These are phyloP conservation scores for Bryoglossum gracile DNA, from an alignment of 495 filamentous ascomycete genomes.

Conservation along the genomic window DNA sequence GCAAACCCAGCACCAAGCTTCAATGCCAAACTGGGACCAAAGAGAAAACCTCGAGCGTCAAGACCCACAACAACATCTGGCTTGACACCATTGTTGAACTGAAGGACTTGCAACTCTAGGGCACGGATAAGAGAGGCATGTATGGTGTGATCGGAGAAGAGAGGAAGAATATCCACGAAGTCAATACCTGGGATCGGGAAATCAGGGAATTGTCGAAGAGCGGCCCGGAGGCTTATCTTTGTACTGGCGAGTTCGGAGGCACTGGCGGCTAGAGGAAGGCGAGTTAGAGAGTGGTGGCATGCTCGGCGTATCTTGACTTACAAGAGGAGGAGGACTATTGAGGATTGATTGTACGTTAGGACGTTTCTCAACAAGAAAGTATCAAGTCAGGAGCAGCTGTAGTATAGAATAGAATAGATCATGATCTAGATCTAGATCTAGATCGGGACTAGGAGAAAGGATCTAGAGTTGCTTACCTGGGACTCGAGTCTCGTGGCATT, in stretches of 20 bases:
- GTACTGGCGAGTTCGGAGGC: slow-evolving; percentile 86
- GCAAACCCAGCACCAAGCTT: slow-evolving; percentile 84
- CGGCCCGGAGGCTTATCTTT: slow-evolving; percentile 61
- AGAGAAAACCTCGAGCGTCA: slow-evolving; percentile 92
- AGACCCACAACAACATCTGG: slow-evolving; percentile 90
- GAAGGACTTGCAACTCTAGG: slow-evolving; percentile 73
- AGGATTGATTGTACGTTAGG: no score
- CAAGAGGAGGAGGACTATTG: no score
- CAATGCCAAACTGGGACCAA: slow-evolving; percentile 85
- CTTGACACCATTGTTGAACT: slow-evolving; percentile 43
- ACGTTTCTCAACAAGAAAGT: no score
- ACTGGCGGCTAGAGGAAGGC: slow-evolving; percentile 59
- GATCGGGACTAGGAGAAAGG: no score
- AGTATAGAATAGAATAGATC: no score
- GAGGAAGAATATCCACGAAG: slow-evolving; percentile 97
- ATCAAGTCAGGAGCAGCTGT: no score
- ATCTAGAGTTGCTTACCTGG: no score
- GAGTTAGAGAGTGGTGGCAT: slow-evolving; percentile 23
- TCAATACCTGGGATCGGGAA: slow-evolving; percentile 92
- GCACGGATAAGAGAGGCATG: slow-evolving; percentile 76
- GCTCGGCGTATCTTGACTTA: no score
- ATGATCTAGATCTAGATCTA: no score
- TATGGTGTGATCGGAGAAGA: slow-evolving; percentile 74
- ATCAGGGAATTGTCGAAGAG: slow-evolving; percentile 63
- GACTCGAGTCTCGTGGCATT: slow-evolving; percentile 47